Conservation (phyloP, 2,329 filamentous ascomycete species). For the Fusarium pseudocircinatum region DNA sequence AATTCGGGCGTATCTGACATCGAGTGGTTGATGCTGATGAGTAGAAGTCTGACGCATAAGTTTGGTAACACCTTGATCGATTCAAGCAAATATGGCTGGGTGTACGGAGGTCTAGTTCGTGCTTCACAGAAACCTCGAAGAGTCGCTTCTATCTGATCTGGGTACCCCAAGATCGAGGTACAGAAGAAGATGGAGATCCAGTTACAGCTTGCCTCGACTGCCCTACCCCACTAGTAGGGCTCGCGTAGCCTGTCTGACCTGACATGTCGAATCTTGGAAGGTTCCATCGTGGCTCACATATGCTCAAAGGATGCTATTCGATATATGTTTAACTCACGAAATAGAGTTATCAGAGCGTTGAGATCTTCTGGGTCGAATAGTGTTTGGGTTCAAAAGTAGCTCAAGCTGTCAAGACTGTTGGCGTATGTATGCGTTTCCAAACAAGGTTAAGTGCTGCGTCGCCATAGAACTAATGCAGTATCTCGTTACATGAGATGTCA, state of each 20-base stretch:
- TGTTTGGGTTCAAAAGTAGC: neutral
- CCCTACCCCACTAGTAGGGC: conserved; percentile 11
- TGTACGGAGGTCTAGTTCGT: neutral
- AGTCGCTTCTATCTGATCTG: neutral
- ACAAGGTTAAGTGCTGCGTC: neutral
- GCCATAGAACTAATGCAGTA: neutral
- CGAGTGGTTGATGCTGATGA: neutral
- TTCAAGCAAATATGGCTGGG: neutral
- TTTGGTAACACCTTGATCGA: neutral
- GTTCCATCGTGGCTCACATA: neutral
- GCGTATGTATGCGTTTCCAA: neutral
- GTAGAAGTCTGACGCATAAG: neutral
- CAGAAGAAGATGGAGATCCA: neutral
- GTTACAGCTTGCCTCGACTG: neutral
- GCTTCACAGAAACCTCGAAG: neutral
- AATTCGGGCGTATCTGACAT: neutral
- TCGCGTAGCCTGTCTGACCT: neutral
- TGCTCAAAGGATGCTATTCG: neutral
- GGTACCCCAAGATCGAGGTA: neutral
- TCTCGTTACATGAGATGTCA: neutral
- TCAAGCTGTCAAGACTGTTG: neutral
- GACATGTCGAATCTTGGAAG: neutral
- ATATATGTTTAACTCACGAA: neutral
- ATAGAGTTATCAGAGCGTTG: neutral
- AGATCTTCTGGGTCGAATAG: neutral